A percentile compares a stretch with the other conserved stretches of the same genome.
phyloP scores from a whole-genome alignment of 306 rosid genomes.

The Quillaja saponaria region DNA sequence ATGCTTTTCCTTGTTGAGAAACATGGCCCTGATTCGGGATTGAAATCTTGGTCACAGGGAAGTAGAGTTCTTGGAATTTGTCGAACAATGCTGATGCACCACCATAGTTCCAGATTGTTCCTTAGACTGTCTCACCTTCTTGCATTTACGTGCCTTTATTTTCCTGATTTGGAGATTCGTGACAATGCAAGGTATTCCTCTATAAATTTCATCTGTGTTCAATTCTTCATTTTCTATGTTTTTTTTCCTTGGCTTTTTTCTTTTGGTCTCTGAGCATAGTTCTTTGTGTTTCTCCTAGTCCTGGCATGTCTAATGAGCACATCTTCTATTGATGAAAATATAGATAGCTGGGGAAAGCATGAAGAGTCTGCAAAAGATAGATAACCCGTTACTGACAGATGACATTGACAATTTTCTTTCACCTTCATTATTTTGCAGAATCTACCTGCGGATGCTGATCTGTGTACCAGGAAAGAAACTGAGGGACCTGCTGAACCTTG shows the following conservation, averaged over 20 bases:
- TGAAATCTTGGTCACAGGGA: constrained; percentile 93
- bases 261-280: not conserved
- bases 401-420: no score
- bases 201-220: constrained; percentile 8
- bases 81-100: constrained; percentile 87
- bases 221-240: constrained; percentile 7
- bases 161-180: constrained; percentile 95
- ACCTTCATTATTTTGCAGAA: constrained; percentile 71
- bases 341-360: constrained; percentile 14
- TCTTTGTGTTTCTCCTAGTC: no score
- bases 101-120: constrained; percentile 85
- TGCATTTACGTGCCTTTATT: constrained; percentile 77
- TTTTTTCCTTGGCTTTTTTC: constrained; percentile 14
- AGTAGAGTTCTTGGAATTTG: constrained; percentile 90
- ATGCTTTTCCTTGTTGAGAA: constrained; percentile 81
- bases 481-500: constrained; percentile 71
- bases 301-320: constrained; percentile 8
- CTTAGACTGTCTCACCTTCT: constrained; percentile 75
- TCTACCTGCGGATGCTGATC: constrained; percentile 85
- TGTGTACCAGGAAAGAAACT: constrained; percentile 92
- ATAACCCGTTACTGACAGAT: constrained; percentile 23
- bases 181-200: constrained; percentile 83
- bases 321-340: constrained; percentile 9
- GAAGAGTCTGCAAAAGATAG: constrained; percentile 12
- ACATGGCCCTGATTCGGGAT: constrained; percentile 75